Conservation (phyloP, 768 basidiomycete species). For the Mrakia hoshinonis region DNA sequence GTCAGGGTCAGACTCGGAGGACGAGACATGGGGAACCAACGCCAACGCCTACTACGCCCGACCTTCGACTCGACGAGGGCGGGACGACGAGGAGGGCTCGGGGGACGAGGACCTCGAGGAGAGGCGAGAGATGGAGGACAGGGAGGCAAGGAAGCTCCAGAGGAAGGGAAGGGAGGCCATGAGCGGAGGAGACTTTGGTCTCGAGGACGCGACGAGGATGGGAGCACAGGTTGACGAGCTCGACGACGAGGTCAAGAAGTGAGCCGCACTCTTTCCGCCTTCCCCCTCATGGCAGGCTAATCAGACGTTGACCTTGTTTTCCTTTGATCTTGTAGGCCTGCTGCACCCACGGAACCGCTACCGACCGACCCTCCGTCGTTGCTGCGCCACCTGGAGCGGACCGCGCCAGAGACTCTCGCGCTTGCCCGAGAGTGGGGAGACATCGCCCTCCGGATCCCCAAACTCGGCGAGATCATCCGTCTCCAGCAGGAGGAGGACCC, state of each 20-base stretch:
- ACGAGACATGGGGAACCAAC: constrained; percentile 73
- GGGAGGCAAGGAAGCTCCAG: constrained; percentile 74
- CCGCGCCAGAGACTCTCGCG: constrained; percentile 67
- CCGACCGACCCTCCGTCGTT: constrained; percentile 39
- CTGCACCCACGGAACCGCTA: background rate
- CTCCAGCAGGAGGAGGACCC: constrained; percentile 41
- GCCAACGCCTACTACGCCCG: constrained; percentile 71
- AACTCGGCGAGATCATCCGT: constrained; percentile 50
- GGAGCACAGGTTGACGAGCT: constrained; percentile 41
- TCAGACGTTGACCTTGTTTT: no score
- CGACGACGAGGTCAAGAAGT: constrained; percentile 27
- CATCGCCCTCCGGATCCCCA: constrained; percentile 50
- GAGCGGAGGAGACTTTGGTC: constrained; percentile 72
- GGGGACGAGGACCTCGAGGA: constrained; percentile 74
- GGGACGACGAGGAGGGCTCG: constrained; percentile 49
- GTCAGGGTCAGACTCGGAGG: constrained; percentile 34
- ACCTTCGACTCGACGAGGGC: constrained; percentile 38
- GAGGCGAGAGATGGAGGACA: constrained; percentile 75
- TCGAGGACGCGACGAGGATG: constrained; percentile 42
- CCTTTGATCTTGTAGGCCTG: background rate
- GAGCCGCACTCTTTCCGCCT: background rate
- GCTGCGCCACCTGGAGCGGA: constrained; percentile 62
- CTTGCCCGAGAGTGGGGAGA: constrained; percentile 78
- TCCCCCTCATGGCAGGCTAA: no score
- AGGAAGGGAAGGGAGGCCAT: constrained; percentile 61